Percentiles rank a stretch among this genome's conserved stretches.
phyloP scores from a whole-genome alignment of 2,329 filamentous ascomycete genomes.

The Ambrosiella cleistominuta region DNA sequence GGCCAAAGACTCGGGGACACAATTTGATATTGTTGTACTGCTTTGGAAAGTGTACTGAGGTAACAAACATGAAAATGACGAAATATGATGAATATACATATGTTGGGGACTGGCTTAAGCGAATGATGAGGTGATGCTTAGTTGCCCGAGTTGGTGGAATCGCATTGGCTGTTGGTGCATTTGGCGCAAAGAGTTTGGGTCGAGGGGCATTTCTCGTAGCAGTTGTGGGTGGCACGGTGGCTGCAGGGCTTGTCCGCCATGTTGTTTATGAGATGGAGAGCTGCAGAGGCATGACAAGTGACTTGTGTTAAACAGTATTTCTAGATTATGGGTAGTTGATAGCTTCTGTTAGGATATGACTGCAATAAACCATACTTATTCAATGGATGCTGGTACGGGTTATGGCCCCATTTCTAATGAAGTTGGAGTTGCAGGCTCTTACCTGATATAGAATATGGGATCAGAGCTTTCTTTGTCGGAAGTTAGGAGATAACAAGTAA shows the following conservation, averaged over 20 bases:
- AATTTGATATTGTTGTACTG: background rate
- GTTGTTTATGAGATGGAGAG: background rate
- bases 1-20: background rate
- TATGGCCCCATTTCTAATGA: no score
- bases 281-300: no score
- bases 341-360: no score
- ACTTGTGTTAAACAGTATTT: no score
- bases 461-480: no score
- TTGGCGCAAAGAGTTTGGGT: background rate
- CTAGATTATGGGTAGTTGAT: no score
- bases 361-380: no score
- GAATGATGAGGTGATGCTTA: background rate
- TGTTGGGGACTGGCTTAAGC: background rate
- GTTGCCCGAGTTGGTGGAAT: background rate
- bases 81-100: background rate
- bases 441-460: no score
- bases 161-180: background rate
- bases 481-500: no score
- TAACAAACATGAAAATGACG: background rate
- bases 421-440: no score
- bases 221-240: slow-evolving; percentile 12
- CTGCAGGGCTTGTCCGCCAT: slow-evolving; percentile 13
- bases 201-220: background rate
- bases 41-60: background rate
- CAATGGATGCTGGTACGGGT: no score